Evolutionary conservation across 768 basidiomycete species (phyloP).

Genomic region (Amanita subjunquillea): DNA sequence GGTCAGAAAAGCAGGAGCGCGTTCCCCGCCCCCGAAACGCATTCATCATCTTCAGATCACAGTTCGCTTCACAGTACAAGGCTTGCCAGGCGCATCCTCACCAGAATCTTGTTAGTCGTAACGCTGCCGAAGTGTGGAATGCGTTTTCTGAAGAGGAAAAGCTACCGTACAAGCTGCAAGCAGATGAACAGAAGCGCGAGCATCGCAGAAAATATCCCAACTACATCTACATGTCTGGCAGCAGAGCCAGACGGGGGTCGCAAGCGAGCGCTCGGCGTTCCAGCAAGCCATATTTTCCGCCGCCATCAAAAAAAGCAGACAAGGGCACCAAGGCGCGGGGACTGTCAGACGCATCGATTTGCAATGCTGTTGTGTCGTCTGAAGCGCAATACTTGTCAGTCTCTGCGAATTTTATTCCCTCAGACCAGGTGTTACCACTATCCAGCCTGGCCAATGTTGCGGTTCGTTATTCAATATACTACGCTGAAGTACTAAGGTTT

Average conservation of each 20-base stretch:
- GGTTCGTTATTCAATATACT: background rate
- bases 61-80: slow-evolving; percentile 17
- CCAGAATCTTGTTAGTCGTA: slow-evolving; percentile 39
- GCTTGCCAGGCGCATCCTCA: slow-evolving; percentile 5
- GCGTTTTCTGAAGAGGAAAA: slow-evolving; percentile 26
- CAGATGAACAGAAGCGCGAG: slow-evolving; percentile 29
- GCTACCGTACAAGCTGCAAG: slow-evolving; percentile 25
- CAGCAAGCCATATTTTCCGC: background rate
- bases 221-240: slow-evolving; percentile 27
- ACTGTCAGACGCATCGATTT: too few relatives aligned
- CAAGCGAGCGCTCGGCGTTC: background rate
- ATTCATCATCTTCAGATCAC: slow-evolving; percentile 48
- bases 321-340: background rate
- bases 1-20: background rate
- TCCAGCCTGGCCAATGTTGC: background rate
- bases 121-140: slow-evolving; percentile 22
- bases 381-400: background rate
- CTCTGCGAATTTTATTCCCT: background rate
- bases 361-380: background rate
- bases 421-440: background rate
- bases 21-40: slow-evolving; percentile 46
- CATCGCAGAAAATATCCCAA: slow-evolving; percentile 36
- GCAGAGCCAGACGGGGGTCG: background rate
- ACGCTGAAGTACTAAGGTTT: background rate
- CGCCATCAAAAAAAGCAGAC: background rate